Percentiles rank a stretch among this genome's conserved stretches.
These are phyloP conservation scores for Fraxinus angustifolia DNA, from an alignment of 305 asterid species.

Conservation along the genomic window DNA sequence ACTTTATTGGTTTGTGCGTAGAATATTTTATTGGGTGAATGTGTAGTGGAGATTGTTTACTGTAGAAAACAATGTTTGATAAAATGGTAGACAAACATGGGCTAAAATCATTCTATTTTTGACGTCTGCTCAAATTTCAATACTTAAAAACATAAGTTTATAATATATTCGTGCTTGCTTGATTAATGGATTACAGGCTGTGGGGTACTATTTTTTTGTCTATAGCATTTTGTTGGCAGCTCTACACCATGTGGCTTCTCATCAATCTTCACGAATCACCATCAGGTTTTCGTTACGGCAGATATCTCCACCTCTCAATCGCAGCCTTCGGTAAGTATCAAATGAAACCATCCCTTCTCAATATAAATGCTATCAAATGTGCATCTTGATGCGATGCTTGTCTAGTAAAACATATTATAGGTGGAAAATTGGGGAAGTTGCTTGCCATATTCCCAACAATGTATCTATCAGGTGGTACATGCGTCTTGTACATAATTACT, in stretches of 20 bases:
- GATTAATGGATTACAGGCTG: slow-evolving; percentile 28
- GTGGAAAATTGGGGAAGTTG: slow-evolving; percentile 53
- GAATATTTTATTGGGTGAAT: too few species aligned
- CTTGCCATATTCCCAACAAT: slow-evolving; percentile 52
- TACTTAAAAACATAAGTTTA: background rate
- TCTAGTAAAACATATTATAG: slow-evolving; percentile 22
- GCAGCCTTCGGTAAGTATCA: slow-evolving; percentile 52
- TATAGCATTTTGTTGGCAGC: slow-evolving; percentile 47
- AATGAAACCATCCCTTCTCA: background rate
- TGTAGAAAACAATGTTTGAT: too few species aligned
- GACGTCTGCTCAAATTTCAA: background rate
- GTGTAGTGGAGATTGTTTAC: too few species aligned
- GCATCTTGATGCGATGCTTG: background rate
- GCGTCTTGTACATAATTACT: slow-evolving; percentile 42
- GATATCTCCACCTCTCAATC: slow-evolving; percentile 53
- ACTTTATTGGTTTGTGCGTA: too few species aligned
- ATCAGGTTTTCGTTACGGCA: slow-evolving; percentile 51
- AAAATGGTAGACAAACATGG: too few species aligned
- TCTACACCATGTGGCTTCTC: slow-evolving; percentile 63
- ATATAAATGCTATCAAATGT: background rate
- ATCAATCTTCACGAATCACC: slow-evolving; percentile 52
- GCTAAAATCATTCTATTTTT: background rate
- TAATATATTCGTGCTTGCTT: background rate
- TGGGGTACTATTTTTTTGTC: slow-evolving; percentile 46
- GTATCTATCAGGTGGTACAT: slow-evolving; percentile 65